phyloP scores from a whole-genome alignment of 441 rosid species.

The Euphorbia schlechtendalii region DNA sequence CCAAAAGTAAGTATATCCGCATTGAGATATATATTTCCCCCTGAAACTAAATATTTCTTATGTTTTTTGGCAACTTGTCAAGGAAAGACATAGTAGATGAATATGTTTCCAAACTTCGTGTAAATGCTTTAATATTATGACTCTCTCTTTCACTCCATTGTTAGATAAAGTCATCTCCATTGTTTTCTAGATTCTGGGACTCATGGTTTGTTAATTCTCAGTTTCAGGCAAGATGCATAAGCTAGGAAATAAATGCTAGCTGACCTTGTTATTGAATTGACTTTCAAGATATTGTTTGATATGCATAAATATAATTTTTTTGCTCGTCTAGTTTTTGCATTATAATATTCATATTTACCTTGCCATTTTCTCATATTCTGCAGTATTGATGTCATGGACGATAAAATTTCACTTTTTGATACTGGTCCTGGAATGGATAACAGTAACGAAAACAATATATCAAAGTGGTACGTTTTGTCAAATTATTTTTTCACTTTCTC shows the following conservation, averaged over 20 bases:
- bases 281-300: background rate
- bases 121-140: background rate
- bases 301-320: background rate
- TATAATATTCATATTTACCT: background rate
- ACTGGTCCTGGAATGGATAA: conserved; percentile 77
- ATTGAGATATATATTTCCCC: too few species aligned
- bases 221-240: background rate
- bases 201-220: background rate
- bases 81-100: background rate
- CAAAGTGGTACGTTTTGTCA: conserved; percentile 47
- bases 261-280: background rate
- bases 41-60: background rate
- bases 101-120: background rate
- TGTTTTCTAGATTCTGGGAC: background rate
- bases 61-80: background rate
- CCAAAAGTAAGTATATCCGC: background rate
- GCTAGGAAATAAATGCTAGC: conserved; percentile 2
- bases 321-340: background rate
- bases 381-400: conserved; percentile 47
- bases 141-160: background rate
- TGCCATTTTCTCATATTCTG: conserved; percentile 16
- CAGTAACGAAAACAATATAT: conserved; percentile 46
- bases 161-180: background rate
- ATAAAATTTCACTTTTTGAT: conserved; percentile 55
- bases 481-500: conserved; percentile 6